phyloP scores from a whole-genome alignment of 495 filamentous ascomycete species.

The Hyaloscypha finlandica region DNA sequence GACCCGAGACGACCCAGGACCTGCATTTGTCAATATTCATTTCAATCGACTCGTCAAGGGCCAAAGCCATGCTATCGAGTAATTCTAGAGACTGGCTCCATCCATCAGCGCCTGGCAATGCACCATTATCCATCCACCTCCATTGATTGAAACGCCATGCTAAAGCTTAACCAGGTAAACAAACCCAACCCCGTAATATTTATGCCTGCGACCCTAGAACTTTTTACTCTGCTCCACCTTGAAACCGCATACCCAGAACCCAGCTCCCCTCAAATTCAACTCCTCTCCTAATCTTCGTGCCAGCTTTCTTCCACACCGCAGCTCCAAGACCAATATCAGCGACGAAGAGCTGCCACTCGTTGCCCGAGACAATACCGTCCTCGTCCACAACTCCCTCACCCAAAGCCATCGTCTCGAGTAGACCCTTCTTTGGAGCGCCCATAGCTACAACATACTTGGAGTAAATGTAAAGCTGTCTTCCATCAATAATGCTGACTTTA shows the following conservation, averaged over 20 bases:
- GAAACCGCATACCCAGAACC: constrained; percentile 68
- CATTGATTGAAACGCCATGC: constrained; percentile 3
- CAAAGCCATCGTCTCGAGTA: constrained; percentile 67
- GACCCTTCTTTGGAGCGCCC: constrained; percentile 79
- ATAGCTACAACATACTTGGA: constrained; percentile 78
- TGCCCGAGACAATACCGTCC: constrained; percentile 34
- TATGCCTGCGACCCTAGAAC: not conserved
- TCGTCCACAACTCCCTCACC: constrained; percentile 55
- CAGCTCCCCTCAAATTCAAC: constrained; percentile 85
- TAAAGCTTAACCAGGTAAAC: not conserved
- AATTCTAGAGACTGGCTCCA: not conserved
- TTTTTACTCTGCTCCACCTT: constrained; percentile 24
- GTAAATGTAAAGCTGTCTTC: constrained; percentile 69
- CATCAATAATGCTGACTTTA: constrained; percentile 58
- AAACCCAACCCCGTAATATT: constrained; percentile 1
- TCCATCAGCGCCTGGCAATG: not conserved
- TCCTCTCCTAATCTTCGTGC: constrained; percentile 72
- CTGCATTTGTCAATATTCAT: not conserved
- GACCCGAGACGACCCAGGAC: not conserved
- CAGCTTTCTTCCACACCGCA: constrained; percentile 84
- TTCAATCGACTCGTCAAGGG: not conserved
- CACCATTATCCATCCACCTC: not conserved
- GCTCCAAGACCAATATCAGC: constrained; percentile 85
- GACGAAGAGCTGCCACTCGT: constrained; percentile 72
- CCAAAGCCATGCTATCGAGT: not conserved